phyloP scores from a whole-genome alignment of 495 filamentous ascomycete species.

The Niebla homalea region DNA sequence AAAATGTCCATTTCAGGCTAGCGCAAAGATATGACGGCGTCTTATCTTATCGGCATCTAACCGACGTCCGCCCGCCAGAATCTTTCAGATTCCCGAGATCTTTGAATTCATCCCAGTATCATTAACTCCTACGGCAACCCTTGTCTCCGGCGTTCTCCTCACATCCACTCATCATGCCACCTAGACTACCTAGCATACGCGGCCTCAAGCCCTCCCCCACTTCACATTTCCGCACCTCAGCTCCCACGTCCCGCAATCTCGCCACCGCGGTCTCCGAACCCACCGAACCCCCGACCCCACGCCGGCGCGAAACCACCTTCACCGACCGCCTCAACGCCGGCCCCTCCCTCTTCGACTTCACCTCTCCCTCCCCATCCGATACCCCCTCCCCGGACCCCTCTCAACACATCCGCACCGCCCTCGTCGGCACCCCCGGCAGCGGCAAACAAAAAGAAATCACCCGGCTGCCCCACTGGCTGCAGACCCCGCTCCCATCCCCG shows the following conservation, averaged over 20 bases:
- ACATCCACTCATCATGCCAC: conserved; percentile 17
- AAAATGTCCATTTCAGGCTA: no score
- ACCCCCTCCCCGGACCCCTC: conserved; percentile 31
- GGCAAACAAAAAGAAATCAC: conserved; percentile 74
- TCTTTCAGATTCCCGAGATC: no score
- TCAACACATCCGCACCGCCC: conserved; percentile 58
- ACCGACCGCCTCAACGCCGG: conserved; percentile 67
- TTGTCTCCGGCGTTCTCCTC: neutral
- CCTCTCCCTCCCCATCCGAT: conserved; percentile 26
- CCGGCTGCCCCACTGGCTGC: conserved; percentile 84
- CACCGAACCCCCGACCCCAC: conserved; percentile 14
- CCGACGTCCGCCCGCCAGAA: no score
- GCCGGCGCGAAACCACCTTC: conserved; percentile 55
- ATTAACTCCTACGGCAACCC: neutral
- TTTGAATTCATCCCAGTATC: neutral
- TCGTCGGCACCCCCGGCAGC: conserved; percentile 61
- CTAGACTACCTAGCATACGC: conserved; percentile 18
- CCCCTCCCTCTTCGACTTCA: conserved; percentile 74
- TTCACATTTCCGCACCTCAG: conserved; percentile 3
- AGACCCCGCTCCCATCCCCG: conserved; percentile 71
- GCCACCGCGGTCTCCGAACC: conserved; percentile 29
- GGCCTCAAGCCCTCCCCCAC: conserved; percentile 18
- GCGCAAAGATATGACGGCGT: no score
- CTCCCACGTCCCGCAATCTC: conserved; percentile 20
- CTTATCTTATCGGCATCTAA: no score